Evolutionary conservation across 495 filamentous ascomycete species (phyloP), one percentile per base, ranked within the genome.

Genomic region (Annulohypoxylon stygium): DNA sequence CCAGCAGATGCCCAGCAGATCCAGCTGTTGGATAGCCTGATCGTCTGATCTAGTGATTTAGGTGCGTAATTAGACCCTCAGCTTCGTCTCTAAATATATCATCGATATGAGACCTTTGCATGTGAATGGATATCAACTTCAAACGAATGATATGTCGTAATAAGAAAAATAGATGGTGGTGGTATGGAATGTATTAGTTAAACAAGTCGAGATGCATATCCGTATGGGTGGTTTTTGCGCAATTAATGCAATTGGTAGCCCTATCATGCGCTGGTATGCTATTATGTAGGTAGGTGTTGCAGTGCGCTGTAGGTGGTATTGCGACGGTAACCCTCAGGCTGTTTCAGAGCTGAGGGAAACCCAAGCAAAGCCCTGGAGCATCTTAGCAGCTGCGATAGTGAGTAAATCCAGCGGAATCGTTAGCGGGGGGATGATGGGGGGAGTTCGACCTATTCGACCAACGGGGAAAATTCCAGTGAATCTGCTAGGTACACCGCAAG

Each of bases 401-500:
- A 25, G 16, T 30, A 30, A 8, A 59, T 9, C 10, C 36, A 41
- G 34, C 14, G 4, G 10, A 11, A 39, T 39, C 36, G 36, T 9
- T 39, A 39, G 36, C 11, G 11, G 39, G 39, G 39, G 39, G 39
- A n/a, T 4, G 39, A 10, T 9, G 10, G 33, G 34, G 47, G 23
- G 11, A 30, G 30, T 25, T 10, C n/a, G 25, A 45, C 20, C 55
- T 36, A 9, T n/a, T 51, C 55, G 39, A 62, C 66, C 65, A 74
- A 69, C 71, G 34, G 68, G 61, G 45, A 41, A 65, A 71, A 62
- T 71, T 65, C 54, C 63, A 57, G 36, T 70, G 45, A 36, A 30
- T 69, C 30, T 73, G 76, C 43, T 73, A 74, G 65, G 69, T 77
- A 75, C 77, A 78, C 77, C 77, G 77, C 75, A 78, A 78, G 70